Evolutionary conservation across 75 land plant species (phyloP).

Genomic region (Adiantum capillusveneris): DNA sequence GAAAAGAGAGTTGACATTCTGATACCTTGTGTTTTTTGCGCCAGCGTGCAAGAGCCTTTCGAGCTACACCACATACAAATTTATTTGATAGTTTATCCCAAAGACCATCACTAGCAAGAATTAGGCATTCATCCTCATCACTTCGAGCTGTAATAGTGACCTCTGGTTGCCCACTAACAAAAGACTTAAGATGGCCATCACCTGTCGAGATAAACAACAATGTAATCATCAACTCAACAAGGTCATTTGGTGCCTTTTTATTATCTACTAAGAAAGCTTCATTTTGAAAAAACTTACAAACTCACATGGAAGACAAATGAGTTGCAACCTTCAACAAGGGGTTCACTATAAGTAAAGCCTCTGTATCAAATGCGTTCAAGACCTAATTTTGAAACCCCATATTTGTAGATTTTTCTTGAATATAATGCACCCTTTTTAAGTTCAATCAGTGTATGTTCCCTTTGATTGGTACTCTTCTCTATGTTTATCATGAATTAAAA

Average conservation of each 20-base stretch:
- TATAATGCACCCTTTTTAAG: no score
- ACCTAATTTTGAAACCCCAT: no score
- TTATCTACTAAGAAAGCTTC: no score
- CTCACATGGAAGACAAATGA: background rate
- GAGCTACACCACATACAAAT: constrained; percentile 9
- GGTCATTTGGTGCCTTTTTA: no score
- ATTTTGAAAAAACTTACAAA: background rate
- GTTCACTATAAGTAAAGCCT: no score
- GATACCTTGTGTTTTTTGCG: background rate
- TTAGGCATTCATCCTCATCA: constrained; percentile 18
- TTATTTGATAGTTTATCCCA: constrained; percentile 27
- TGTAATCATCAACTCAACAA: no score
- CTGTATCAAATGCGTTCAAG: no score
- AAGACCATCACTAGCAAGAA: constrained; percentile 28
- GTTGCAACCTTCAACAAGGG: background rate
- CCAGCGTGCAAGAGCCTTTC: constrained; percentile 1
- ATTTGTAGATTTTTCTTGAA: no score
- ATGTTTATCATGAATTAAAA: no score
- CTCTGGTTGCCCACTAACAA: constrained; percentile 16
- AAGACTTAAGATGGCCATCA: constrained; percentile 13
- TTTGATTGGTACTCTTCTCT: no score
- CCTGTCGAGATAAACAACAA: background rate
- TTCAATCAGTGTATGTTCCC: no score
- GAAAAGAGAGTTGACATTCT: constrained; percentile 37
- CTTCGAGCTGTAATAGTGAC: constrained; percentile 13